Evolutionary conservation across 805 yeast genomes (phyloP).

Genomic region (Myxozyma mucilagina): DNA sequence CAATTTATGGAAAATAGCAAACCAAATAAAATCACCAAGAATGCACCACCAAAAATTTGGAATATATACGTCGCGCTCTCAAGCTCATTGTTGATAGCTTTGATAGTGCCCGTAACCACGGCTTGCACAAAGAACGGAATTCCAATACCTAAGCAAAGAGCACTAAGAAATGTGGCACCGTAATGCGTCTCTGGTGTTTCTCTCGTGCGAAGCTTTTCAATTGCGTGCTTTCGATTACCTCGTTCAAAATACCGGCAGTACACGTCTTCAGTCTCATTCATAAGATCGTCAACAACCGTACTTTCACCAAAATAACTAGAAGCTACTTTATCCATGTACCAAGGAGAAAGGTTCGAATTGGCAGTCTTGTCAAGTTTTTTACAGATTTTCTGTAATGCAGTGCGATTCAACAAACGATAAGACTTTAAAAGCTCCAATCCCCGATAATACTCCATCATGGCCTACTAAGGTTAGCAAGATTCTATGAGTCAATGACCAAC

Average conservation of each 20-base stretch:
- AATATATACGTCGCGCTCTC: slow-evolving; percentile 63
- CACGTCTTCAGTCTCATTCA: slow-evolving; percentile 63
- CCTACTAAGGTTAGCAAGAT: slow-evolving; percentile 46
- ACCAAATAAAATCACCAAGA: slow-evolving; percentile 60
- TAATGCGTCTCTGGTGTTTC: slow-evolving; percentile 44
- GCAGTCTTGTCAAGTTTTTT: slow-evolving; percentile 87
- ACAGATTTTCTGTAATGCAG: slow-evolving; percentile 84
- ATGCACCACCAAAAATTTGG: slow-evolving; percentile 93
- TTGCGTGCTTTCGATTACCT: slow-evolving; percentile 68
- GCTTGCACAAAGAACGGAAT: slow-evolving; percentile 68
- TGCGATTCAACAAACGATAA: slow-evolving; percentile 73
- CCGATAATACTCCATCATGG: slow-evolving; percentile 70
- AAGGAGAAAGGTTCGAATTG: slow-evolving; percentile 45
- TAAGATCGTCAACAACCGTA: slow-evolving; percentile 64
- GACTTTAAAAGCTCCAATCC: slow-evolving; percentile 68
- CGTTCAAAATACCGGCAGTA: slow-evolving; percentile 67
- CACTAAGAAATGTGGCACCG: slow-evolving; percentile 55
- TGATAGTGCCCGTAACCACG: slow-evolving; percentile 51
- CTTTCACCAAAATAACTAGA: slow-evolving; percentile 60
- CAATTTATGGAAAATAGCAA: slow-evolving; percentile 69
- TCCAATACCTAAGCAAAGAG: slow-evolving; percentile 68
- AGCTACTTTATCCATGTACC: slow-evolving; percentile 61
- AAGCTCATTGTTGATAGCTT: slow-evolving; percentile 38
- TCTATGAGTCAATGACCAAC: not conserved
- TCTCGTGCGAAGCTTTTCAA: slow-evolving; percentile 64